Evolutionary conservation across 2,329 filamentous ascomycete genomes (phyloP).

Genomic region (Epicoccum nigrum): DNA sequence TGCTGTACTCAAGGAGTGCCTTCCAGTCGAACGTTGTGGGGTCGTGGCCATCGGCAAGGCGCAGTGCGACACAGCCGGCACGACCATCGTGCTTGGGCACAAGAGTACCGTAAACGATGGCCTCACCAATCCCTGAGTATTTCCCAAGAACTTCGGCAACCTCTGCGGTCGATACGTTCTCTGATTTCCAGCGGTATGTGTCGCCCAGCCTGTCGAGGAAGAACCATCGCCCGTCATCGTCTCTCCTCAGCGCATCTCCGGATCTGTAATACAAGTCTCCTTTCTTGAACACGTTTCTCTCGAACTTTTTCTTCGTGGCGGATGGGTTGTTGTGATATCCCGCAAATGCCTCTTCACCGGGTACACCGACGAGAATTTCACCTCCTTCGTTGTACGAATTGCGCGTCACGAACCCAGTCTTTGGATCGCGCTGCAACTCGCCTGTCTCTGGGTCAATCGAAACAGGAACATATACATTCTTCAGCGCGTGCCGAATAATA

Average conservation of each 20-base stretch:
- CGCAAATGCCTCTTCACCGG: slow-evolving; percentile 53
- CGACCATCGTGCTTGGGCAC: slow-evolving; percentile 58
- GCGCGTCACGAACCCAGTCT: slow-evolving; percentile 69
- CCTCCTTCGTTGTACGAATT: slow-evolving; percentile 70
- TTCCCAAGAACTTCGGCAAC: slow-evolving; percentile 52
- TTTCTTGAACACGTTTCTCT: slow-evolving; percentile 50
- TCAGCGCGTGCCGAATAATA: slow-evolving; percentile 59
- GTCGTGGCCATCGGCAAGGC: slow-evolving; percentile 54
- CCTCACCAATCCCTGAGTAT: slow-evolving; percentile 50
- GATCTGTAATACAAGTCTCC: slow-evolving; percentile 55
- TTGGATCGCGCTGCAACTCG: slow-evolving; percentile 67
- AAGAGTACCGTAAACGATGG: slow-evolving; percentile 55
- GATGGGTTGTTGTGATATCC: slow-evolving; percentile 71
- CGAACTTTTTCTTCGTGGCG: slow-evolving; percentile 65
- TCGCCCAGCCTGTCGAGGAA: slow-evolving; percentile 56
- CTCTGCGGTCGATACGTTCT: slow-evolving; percentile 56
- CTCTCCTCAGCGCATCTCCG: slow-evolving; percentile 52
- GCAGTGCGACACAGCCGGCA: slow-evolving; percentile 60
- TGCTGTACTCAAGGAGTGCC: slow-evolving; percentile 29
- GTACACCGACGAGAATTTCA: slow-evolving; percentile 72
- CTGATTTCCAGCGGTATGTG: slow-evolving; percentile 56
- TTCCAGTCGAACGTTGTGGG: slow-evolving; percentile 33
- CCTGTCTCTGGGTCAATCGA: slow-evolving; percentile 70
- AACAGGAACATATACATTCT: slow-evolving; percentile 67
- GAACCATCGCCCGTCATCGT: slow-evolving; percentile 53